Percentiles rank a stretch among this genome's conserved stretches.
Conservation (phyloP, 2,329 filamentous ascomycete genomes). For the Claviceps sp. region DNA sequence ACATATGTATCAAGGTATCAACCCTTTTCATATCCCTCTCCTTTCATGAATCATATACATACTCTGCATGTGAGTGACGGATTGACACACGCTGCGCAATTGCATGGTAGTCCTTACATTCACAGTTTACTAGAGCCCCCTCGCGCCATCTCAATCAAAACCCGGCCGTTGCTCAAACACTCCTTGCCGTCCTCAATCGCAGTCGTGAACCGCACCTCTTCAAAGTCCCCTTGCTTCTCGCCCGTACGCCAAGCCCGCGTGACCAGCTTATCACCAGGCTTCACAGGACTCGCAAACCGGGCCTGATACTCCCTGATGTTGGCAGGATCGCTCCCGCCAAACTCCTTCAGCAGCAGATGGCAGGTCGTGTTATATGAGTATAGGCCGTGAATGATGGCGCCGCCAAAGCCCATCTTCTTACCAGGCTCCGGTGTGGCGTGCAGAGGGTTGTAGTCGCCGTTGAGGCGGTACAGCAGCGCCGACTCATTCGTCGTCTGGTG, state of each 20-base stretch:
- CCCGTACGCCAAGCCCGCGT: constrained; percentile 74
- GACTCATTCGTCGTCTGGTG: constrained; percentile 61
- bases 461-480: constrained; percentile 67
- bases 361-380: constrained; percentile 75
- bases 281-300: constrained; percentile 73
- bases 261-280: constrained; percentile 68
- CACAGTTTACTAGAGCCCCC: constrained; percentile 50
- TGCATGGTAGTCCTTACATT: constrained; percentile 6
- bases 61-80: too few species aligned
- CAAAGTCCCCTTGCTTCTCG: constrained; percentile 48
- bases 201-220: constrained; percentile 73
- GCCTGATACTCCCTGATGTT: constrained; percentile 85
- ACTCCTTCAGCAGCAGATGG: constrained; percentile 56
- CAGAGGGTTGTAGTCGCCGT: constrained; percentile 89
- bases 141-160: constrained; percentile 54
- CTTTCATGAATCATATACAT: too few species aligned
- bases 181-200: constrained; percentile 70
- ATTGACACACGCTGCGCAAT: too few species aligned
- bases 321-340: constrained; percentile 64
- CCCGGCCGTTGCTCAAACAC: constrained; percentile 75
- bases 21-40: too few species aligned
- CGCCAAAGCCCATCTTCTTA: constrained; percentile 80
- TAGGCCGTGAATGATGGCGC: constrained; percentile 77
- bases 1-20: too few species aligned
- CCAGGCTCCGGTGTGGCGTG: constrained; percentile 79